These are phyloP conservation scores for Allomyces arbusculus DNA, from an alignment of 192 early-diverging fungal genomes.

Conservation along the genomic window DNA sequence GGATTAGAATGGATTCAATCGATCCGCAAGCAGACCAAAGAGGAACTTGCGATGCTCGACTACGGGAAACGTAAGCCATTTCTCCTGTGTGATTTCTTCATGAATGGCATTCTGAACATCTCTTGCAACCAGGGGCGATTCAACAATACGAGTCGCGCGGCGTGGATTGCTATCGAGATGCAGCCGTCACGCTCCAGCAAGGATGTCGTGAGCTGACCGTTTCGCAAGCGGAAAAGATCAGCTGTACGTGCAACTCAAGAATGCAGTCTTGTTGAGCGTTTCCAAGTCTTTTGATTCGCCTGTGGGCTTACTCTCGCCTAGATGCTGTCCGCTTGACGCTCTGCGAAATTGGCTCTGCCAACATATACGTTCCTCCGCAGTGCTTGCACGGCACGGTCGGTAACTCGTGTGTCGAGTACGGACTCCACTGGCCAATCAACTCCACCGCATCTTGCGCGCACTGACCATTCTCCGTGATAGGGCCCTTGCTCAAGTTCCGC, in stretches of 20 bases:
- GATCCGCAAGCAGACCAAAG: neutral
- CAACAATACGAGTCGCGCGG: neutral
- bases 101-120: neutral
- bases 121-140: neutral
- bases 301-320: neutral
- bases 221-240: neutral
- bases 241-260: neutral
- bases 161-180: neutral
- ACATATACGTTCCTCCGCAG: neutral
- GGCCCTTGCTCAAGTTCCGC: neutral
- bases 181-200: neutral
- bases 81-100: neutral
- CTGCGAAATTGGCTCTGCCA: neutral
- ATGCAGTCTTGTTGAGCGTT: neutral
- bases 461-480: neutral
- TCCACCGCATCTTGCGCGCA: too few relatives aligned
- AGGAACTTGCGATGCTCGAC: neutral
- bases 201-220: neutral
- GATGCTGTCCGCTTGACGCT: neutral
- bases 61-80: neutral
- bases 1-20: neutral
- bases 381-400: neutral
- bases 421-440: too few relatives aligned
- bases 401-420: neutral
- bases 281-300: neutral